These are phyloP conservation scores for Penicillium silybi DNA, from an alignment of 495 filamentous ascomycete genomes.

Conservation along the genomic window DNA sequence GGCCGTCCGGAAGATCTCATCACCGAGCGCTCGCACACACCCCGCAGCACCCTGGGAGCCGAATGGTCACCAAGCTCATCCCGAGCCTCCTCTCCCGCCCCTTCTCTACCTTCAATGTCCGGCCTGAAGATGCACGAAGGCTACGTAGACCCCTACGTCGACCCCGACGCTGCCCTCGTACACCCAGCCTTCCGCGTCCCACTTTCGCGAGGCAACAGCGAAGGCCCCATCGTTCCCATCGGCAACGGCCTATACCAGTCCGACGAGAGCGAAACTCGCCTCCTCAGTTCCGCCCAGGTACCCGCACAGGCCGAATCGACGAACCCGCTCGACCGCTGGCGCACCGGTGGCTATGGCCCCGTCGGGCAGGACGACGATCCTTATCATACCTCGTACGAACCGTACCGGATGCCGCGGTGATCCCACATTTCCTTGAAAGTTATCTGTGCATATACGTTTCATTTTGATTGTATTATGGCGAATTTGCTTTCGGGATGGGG, in stretches of 20 bases:
- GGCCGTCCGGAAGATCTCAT: constrained; percentile 62
- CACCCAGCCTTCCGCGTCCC: constrained; percentile 40
- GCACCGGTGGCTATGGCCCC: constrained; percentile 46
- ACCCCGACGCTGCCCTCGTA: constrained; percentile 12
- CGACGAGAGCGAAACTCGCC: constrained; percentile 44
- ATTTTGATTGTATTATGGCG: background rate
- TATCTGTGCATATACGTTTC: background rate
- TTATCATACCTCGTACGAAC: constrained; percentile 37
- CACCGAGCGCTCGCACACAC: constrained; percentile 62
- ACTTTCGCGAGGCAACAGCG: constrained; percentile 26
- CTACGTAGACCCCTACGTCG: constrained; percentile 21
- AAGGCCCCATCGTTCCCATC: constrained; percentile 10
- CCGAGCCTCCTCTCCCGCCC: constrained; percentile 45
- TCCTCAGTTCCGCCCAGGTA: constrained; percentile 42
- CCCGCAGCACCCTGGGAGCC: constrained; percentile 47
- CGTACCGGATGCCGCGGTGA: constrained; percentile 31
- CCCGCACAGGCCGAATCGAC: constrained; percentile 24
- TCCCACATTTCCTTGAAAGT: background rate
- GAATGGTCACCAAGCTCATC: constrained; percentile 43
- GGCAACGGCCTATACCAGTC: constrained; percentile 27
- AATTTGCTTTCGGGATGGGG: constrained; percentile 2
- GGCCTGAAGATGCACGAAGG: constrained; percentile 26
- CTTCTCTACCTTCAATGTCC: constrained; percentile 31
- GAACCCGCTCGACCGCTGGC: constrained; percentile 43
- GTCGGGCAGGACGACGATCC: constrained; percentile 39